Evolutionary conservation across 805 yeast genomes (phyloP).

Genomic region (Brettanomyces naardenensis): DNA sequence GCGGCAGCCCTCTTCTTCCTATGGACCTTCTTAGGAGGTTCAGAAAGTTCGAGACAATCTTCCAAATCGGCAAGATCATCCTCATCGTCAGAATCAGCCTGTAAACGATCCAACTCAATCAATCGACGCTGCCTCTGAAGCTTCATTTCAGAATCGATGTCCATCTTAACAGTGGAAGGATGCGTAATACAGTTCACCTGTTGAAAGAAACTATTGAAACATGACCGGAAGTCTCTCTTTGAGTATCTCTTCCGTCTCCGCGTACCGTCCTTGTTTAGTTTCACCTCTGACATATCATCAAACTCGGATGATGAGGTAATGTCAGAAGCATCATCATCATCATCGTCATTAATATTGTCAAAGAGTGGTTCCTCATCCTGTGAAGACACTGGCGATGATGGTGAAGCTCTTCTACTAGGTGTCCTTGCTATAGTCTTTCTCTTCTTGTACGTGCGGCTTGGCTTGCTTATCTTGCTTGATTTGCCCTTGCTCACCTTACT

Average conservation of each 20-base stretch:
- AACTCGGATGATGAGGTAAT: not conserved
- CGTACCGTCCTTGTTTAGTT: not conserved
- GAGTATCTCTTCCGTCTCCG: constrained; percentile 4
- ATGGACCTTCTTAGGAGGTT: too few species aligned
- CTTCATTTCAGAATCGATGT: constrained; percentile 22
- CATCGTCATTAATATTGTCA: not conserved
- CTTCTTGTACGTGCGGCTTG: not conserved
- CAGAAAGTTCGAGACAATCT: constrained; percentile 9
- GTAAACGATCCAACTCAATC: constrained; percentile 16
- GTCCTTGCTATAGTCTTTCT: too few species aligned
- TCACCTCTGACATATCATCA: not conserved
- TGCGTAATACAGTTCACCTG: constrained; percentile 19
- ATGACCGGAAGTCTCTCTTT: constrained; percentile 16
- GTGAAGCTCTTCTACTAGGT: not conserved
- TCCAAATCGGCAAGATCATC: constrained; percentile 4
- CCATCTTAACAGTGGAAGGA: constrained; percentile 18
- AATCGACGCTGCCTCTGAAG: constrained; percentile 24
- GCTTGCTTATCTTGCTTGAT: not conserved
- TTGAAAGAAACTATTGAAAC: constrained; percentile 19
- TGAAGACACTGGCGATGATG: constrained; percentile 1
- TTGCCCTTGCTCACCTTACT: not conserved
- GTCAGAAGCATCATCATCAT: not conserved
- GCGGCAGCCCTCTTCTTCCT: constrained; percentile 9
- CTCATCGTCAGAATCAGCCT: constrained; percentile 12
- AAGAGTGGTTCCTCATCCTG: constrained; percentile 1